Evolutionary conservation across 371 early-diverging fungal species (phyloP), one percentile per base, ranked within the genome.

Genomic region (Chytridium lagenaria): DNA sequence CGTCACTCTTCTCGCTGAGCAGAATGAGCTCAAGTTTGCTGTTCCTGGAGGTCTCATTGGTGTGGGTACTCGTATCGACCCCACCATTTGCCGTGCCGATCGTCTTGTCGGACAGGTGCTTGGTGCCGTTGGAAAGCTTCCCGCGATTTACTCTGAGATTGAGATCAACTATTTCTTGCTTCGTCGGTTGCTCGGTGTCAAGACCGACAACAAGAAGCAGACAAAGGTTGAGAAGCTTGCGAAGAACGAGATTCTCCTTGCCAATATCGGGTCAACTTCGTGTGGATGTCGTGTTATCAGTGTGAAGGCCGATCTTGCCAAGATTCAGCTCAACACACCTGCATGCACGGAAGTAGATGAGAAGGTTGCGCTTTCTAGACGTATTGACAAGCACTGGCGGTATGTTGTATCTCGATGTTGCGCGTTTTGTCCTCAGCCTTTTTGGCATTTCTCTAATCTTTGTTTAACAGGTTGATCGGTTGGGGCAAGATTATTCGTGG

Each of bases 361-460:
- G 81, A 98, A 96, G 88, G 94, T 99, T 73, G 98, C 99, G 7
- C 86, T 99, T 68, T 95, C 95, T 72, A 90, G 99, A 83, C 94
- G 99, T 86, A 97, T 99, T 76, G 97, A 97, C 74, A 95, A 95
- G 86, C 98, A 99, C 85, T 99, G 99, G 99, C 95, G 97, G 92
- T 93, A 84, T 81, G 88, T 70, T 61, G 31, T 38, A 3, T 50
- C 22, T 26, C 33, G n/a, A 26, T 67, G 72, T 65, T 69, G 39
- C 19, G 77, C 50, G 30, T 52, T 19, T 50, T 3, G 59, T 26
- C 71, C 50, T 70, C 34, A 16, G 19, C 15, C n/a, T 28, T 69
- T 23, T 26, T 66, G 31, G 31, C 37, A 34, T 64, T 59, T 67
- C 22, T 50, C 31, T 63, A 19, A 61, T 39, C 37, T 28, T 0